Evolutionary conservation across 148 eudicot genomes (phyloP), one percentile per base, ranked within the genome.

Genomic region (Pharnaceum exiguum): DNA sequence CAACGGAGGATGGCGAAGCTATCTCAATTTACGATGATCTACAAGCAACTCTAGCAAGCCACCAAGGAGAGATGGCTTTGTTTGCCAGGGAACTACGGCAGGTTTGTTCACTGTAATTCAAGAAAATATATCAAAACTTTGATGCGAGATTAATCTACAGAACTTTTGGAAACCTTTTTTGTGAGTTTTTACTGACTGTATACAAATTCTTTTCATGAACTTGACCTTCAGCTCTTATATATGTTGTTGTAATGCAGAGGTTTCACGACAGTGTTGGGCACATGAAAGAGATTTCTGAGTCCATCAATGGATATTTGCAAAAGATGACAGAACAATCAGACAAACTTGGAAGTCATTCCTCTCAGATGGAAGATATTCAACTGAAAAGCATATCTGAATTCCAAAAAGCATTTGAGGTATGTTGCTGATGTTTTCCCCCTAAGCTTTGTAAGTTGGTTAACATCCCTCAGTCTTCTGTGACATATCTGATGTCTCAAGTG

Each of bases 61-160:
- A 88, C 37, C 95, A 89, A 75, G 89, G 85, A 51, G 96, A 89
- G 70, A 75, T 89, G 82, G 84, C 91, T 18, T 60, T 65, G 32
- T 93, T 89, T 67, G 87, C 99, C 5, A 80, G 96, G 52, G 96
- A 88, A 51, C 82, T 93, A 60, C 86, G 96, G 13, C 77, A 93
- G 95, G 99, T 93, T 72, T 30, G 68, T 50, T 10, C n/a, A 28
- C 36, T 57, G 15, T 7, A 4, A 6, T 8, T 31, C 24, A n/a
- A 17, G 11, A 29, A 37, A 13, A n/a, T n/a, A n/a, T n/a, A n/a
- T n/a, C n/a, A n/a, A n/a, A n/a, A n/a, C n/a, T n/a, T n/a, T n/a
- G n/a, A n/a, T n/a, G n/a, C n/a, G n/a, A n/a, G n/a, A n/a, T n/a
- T n/a, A n/a, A n/a, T n/a, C n/a, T n/a, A n/a, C n/a, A n/a, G n/a